Conservation (phyloP, 345 rosid genomes). For the Gossypium thurberi region DNA sequence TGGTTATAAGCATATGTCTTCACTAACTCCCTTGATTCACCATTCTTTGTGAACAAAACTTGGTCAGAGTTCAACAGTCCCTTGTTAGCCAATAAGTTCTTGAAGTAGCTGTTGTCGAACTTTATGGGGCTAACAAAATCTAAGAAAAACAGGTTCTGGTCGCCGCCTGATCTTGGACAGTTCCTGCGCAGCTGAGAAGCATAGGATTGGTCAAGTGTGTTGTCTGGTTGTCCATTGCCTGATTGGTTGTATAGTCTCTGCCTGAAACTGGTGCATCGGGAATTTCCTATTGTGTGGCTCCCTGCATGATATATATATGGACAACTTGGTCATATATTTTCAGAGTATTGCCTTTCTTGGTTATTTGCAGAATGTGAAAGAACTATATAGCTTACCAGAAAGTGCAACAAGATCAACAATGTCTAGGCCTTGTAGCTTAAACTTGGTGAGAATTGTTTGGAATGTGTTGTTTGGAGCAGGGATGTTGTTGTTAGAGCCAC, state of each 20-base stretch:
- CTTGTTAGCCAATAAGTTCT: conserved; percentile 54
- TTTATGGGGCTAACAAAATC: conserved; percentile 48
- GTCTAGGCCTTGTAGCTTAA: conserved; percentile 58
- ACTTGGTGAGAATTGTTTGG: conserved; percentile 59
- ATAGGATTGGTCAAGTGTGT: conserved; percentile 52
- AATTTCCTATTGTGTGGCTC: conserved; percentile 85
- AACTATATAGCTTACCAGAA: conserved; percentile 42
- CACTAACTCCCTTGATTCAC: conserved; percentile 57
- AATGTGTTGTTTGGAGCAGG: conserved; percentile 69
- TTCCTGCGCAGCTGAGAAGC: conserved; percentile 35
- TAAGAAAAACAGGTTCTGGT: conserved; percentile 57
- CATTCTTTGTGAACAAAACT: conserved; percentile 50
- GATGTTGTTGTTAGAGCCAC: conserved; percentile 71
- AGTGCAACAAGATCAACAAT: conserved; percentile 79
- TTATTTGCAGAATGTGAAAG: neutral
- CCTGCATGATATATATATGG: conserved; percentile 31
- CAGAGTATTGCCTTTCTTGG: neutral
- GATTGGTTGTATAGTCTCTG: conserved; percentile 86
- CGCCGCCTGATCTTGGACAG: conserved; percentile 67
- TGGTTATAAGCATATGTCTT: conserved; percentile 60
- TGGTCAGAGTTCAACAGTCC: conserved; percentile 83
- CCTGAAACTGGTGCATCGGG: conserved; percentile 87
- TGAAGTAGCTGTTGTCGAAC: conserved; percentile 86
- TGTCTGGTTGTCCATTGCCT: conserved; percentile 71
- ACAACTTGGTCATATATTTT: neutral